Conservation (phyloP, 106 monocot genomes). For the Acanthochlamys bracteata region DNA sequence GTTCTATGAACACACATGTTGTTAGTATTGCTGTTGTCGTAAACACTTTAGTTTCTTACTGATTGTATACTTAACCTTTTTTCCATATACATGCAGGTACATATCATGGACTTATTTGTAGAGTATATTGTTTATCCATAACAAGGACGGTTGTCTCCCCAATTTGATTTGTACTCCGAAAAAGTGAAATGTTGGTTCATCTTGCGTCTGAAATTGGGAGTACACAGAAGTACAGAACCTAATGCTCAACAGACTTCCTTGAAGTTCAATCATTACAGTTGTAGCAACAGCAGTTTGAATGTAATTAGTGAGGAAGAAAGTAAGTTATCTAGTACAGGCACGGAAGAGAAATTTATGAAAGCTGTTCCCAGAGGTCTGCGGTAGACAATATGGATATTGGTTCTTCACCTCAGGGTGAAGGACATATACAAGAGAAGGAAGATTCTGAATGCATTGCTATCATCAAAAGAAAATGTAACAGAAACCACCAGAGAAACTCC, state of each 20-base stretch:
- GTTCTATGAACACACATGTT: too few species aligned
- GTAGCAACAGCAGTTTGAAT: background rate
- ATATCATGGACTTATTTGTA: too few species aligned
- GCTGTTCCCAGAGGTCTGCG: background rate
- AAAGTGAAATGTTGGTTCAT: slow-evolving; percentile 24
- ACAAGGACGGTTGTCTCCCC: too few species aligned
- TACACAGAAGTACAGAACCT: slow-evolving; percentile 6
- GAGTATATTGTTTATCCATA: too few species aligned
- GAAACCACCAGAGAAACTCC: background rate
- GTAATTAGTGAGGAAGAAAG: background rate
- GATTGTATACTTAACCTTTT: too few species aligned
- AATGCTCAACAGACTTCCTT: slow-evolving; percentile 8
- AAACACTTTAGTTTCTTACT: too few species aligned
- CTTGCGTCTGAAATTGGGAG: slow-evolving; percentile 6
- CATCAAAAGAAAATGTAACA: slow-evolving; percentile 3
- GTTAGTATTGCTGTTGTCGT: too few species aligned
- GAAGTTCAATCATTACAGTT: background rate
- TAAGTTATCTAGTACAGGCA: background rate
- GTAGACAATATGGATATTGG: background rate
- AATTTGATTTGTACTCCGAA: background rate
- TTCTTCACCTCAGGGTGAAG: background rate
- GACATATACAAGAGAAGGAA: slow-evolving; percentile 15
- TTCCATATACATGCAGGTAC: too few species aligned
- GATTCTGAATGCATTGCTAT: slow-evolving; percentile 5
- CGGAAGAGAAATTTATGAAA: background rate